Base-by-base conservation (phyloP, 2,329 filamentous ascomycete genomes). In the Trematosphaeria pertusa region DNA sequence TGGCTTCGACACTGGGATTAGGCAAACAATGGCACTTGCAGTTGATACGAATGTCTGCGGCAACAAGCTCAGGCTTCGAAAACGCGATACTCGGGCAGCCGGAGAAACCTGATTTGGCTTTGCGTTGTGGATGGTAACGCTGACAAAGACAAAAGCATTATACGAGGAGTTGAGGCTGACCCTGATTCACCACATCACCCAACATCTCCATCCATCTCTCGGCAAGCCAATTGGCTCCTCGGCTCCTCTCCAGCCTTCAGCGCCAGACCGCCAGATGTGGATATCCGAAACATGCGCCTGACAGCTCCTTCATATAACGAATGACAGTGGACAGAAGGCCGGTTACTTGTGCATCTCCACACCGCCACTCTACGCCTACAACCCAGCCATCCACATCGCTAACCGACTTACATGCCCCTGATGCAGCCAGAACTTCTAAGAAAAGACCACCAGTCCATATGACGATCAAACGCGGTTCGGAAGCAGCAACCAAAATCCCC, bases 301-400 rank as follows among this genome's bases (percentile, higher is more conserved):
- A 33, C 40, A 46, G 35, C 22, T 26, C 32, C 30, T 35, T 22
- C 21, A 44, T 32, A 22, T 20, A 3, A 34, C 31, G 24, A 28
- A 28, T 28, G 24, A 34, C 31, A 34, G 12, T 14, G 7, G 8
- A 15, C 8, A 6, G 8, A 15, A 34, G 8, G 24, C 24, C 12
- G n/a, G n/a, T n/a, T n/a, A 8, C 8, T 28, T 26, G 21, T 48
- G 43, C 36, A 46, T 33, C n/a, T 39, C 38, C 48, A 57, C 52
- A 59, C 49, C 54, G 56, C 59, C 48, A 50, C 50, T 50, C 41
- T 8, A 10, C n/a, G 35, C 32, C 18, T 19, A 10, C 24, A 33
- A 21, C 22, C 19, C 36, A n/a, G n/a, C n/a, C n/a, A n/a, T n/a
- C n/a, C n/a, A n/a, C n/a, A n/a, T n/a, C n/a, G n/a, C n/a, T n/a